A percentile compares a stretch with the other conserved stretches of the same genome.
These are phyloP conservation scores for Xylaria sp. DNA, from an alignment of 2,329 filamentous ascomycete genomes.

Conservation along the genomic window DNA sequence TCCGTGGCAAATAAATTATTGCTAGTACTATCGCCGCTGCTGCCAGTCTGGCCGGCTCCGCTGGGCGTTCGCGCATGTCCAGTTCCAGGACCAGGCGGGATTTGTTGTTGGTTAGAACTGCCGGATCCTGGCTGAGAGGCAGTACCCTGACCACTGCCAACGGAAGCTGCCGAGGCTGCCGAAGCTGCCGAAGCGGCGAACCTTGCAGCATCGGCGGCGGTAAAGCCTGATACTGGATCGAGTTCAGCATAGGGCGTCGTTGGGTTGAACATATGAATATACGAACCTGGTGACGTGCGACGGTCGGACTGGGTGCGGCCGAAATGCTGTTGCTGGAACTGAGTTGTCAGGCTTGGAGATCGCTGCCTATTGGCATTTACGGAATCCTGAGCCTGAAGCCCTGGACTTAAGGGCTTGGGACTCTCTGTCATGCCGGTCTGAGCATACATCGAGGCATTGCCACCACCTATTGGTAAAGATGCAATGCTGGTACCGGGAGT, in stretches of 20 bases:
- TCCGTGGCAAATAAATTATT: conserved; percentile 72
- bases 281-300: conserved; percentile 64
- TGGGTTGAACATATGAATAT: conserved; percentile 46
- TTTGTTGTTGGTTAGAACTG: conserved; percentile 39
- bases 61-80: conserved; percentile 56
- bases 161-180: conserved; percentile 31
- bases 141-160: conserved; percentile 35
- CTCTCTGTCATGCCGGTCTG: conserved; percentile 84
- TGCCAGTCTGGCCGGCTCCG: conserved; percentile 62
- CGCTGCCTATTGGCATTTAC: conserved; percentile 64
- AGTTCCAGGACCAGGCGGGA: conserved; percentile 32
- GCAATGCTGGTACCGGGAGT: conserved; percentile 62
- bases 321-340: conserved; percentile 72
- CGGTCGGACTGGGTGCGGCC: conserved; percentile 66
- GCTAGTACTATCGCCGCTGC: conserved; percentile 68
- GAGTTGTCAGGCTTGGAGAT: conserved; percentile 72
- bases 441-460: conserved; percentile 68
- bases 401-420: conserved; percentile 81
- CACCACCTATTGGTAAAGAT: conserved; percentile 58
- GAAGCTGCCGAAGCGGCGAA: conserved; percentile 44
- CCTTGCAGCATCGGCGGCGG: conserved; percentile 47
- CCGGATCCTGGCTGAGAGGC: conserved; percentile 42
- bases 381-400: conserved; percentile 63
- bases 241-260: conserved; percentile 43
- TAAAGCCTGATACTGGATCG: conserved; percentile 45